phyloP scores from a whole-genome alignment of 257 asterid species.

The Schizonepeta tenuifolia region DNA sequence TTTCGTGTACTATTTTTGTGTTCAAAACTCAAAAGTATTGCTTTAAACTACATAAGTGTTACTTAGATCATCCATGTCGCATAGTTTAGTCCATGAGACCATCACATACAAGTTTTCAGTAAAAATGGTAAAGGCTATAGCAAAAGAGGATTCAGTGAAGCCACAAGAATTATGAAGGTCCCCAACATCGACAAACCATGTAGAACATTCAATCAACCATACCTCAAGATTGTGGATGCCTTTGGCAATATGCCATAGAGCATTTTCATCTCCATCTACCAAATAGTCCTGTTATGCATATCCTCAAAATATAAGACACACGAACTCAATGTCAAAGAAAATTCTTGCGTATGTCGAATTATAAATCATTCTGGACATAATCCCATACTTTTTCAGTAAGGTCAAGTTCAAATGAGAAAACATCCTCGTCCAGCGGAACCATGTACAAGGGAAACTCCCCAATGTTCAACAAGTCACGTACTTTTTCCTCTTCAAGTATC shows the following conservation, averaged over 20 bases:
- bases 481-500: constrained; percentile 95
- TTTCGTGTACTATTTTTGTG: background rate
- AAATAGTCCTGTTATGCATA: constrained; percentile 63
- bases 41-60: background rate
- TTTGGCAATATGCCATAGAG: constrained; percentile 96
- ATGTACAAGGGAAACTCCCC: constrained; percentile 89
- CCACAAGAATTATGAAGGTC: constrained; percentile 11
- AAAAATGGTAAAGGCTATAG: constrained; percentile 5
- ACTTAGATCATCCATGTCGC: background rate
- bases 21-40: background rate
- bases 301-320: constrained; percentile 39
- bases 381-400: constrained; percentile 76
- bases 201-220: constrained; percentile 25
- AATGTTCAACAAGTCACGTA: constrained; percentile 70
- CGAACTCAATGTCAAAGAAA: constrained; percentile 19
- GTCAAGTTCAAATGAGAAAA: constrained; percentile 91
- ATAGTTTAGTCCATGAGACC: background rate
- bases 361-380: constrained; percentile 9
- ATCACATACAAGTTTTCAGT: constrained; percentile 2
- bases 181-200: background rate
- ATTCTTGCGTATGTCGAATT: background rate
- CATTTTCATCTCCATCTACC: constrained; percentile 89
- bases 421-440: constrained; percentile 92
- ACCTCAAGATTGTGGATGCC: constrained; percentile 96
- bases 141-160: constrained; percentile 20